These are phyloP conservation scores for Helotiales sp. DNA, from an alignment of 2,329 filamentous ascomycete species.

Conservation along the genomic window DNA sequence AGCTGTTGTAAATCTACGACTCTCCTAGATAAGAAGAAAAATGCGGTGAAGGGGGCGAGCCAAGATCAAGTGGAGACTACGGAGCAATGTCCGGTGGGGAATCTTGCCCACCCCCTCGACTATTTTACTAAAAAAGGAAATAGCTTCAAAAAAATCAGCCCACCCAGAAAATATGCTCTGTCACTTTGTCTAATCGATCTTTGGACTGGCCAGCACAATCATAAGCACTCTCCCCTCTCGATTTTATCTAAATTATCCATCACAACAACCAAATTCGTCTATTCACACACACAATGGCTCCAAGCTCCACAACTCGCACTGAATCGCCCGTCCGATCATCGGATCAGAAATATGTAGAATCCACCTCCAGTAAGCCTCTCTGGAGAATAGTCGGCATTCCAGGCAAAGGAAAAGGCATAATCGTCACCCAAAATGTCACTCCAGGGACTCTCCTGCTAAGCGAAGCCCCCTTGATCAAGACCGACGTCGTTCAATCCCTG, in stretches of 20 bases:
- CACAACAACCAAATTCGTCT: background rate
- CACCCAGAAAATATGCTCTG: slow-evolving; percentile 8
- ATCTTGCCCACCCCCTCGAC: slow-evolving; percentile 31
- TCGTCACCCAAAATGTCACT: slow-evolving; percentile 34
- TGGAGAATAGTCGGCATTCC: slow-evolving; percentile 34
- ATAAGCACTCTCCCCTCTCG: slow-evolving; percentile 5
- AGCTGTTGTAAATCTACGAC: background rate
- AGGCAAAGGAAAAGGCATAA: slow-evolving; percentile 38
- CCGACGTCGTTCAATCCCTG: slow-evolving; percentile 32
- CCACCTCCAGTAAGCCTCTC: slow-evolving; percentile 12
- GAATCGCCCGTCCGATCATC: slow-evolving; percentile 4
- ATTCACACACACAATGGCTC: slow-evolving; percentile 25
- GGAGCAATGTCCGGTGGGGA: background rate
- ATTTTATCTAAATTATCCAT: background rate
- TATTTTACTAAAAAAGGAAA: slow-evolving; percentile 37
- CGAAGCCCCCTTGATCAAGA: slow-evolving; percentile 40
- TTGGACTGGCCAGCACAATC: background rate
- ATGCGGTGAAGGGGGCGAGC: background rate
- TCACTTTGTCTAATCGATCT: slow-evolving; percentile 15
- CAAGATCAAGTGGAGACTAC: slow-evolving; percentile 6
- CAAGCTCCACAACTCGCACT: slow-evolving; percentile 25
- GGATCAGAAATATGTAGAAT: background rate
- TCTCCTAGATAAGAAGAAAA: background rate
- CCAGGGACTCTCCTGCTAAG: slow-evolving; percentile 41
- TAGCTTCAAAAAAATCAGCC: slow-evolving; percentile 23